These are phyloP conservation scores for Macrocybe gigantea DNA, from an alignment of 768 basidiomycete genomes.

Conservation along the genomic window DNA sequence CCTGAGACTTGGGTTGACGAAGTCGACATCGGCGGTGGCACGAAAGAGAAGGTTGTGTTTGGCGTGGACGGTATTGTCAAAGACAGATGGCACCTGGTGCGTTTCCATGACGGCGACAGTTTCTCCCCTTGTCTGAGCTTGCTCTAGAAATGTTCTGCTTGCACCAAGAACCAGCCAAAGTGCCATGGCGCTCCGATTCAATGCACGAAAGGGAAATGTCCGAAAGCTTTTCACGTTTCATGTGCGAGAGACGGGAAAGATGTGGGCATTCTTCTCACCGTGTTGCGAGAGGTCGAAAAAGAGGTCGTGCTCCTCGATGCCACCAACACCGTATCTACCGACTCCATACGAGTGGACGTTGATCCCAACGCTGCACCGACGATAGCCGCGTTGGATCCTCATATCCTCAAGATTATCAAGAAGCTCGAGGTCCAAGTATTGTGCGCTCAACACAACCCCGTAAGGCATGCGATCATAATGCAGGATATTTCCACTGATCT, in stretches of 20 bases:
- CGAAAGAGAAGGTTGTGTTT: conserved; percentile 55
- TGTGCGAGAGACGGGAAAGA: conserved; percentile 66
- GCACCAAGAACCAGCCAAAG: conserved; percentile 61
- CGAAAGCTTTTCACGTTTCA: conserved; percentile 88
- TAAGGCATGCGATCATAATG: conserved; percentile 32
- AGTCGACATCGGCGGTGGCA: conserved; percentile 37
- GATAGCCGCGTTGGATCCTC: conserved; percentile 9
- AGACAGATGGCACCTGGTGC: conserved; percentile 89
- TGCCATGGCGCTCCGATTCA: conserved; percentile 82
- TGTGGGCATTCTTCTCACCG: conserved; percentile 50
- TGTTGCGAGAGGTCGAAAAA: conserved; percentile 72
- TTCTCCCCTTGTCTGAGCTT: not conserved
- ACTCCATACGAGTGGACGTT: conserved; percentile 24
- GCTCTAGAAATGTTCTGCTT: conserved; percentile 82
- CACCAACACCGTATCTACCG: conserved; percentile 9
- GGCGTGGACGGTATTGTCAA: conserved; percentile 87
- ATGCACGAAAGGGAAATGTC: conserved; percentile 91
- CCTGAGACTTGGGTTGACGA: conserved; percentile 93
- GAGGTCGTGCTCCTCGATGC: conserved; percentile 65
- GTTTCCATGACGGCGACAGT: conserved; percentile 18
- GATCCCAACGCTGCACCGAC: conserved; percentile 14
- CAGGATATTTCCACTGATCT: not conserved
- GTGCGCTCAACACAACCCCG: conserved; percentile 89
- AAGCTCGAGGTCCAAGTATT: conserved; percentile 72
- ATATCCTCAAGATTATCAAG: conserved; percentile 61